Percentiles rank a stretch among this genome's conserved stretches.
These are phyloP conservation scores for Trichosporon inkin DNA, from an alignment of 1,284 basidiomycete species.

Conservation along the genomic window DNA sequence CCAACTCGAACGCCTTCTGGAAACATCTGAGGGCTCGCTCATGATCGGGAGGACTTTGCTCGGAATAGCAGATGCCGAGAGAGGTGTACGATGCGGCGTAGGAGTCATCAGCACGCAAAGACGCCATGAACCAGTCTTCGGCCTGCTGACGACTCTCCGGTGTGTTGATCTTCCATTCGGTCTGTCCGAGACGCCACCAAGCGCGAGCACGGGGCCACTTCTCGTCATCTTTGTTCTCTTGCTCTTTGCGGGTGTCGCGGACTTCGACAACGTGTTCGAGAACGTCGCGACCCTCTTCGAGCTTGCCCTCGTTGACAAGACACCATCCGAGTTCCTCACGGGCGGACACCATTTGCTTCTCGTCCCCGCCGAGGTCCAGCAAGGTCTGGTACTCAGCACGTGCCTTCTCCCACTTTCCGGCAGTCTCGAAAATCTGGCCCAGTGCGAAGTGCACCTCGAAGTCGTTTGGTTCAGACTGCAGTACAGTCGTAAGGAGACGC, in stretches of 20 bases:
- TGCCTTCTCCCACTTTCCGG: constrained; percentile 68
- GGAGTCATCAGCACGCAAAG: constrained; percentile 69
- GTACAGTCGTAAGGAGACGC: constrained; percentile 66
- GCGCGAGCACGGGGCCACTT: constrained; percentile 61
- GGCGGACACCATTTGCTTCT: constrained; percentile 60
- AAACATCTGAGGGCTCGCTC: constrained; percentile 90
- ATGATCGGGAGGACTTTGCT: constrained; percentile 69
- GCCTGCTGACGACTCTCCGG: constrained; percentile 57
- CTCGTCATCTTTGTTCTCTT: constrained; percentile 53
- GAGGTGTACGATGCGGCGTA: constrained; percentile 92
- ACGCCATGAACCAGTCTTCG: constrained; percentile 74
- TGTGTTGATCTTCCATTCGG: constrained; percentile 66
- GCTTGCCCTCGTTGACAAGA: constrained; percentile 58
- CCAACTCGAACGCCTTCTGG: constrained; percentile 97
- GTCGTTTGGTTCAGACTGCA: constrained; percentile 62
- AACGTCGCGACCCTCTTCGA: constrained; percentile 57
- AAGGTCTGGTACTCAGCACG: constrained; percentile 59
- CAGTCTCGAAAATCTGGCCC: constrained; percentile 67
- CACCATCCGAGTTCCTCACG: constrained; percentile 86
- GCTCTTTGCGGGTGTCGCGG: constrained; percentile 58
- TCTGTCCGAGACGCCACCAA: constrained; percentile 77
- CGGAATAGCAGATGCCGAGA: constrained; percentile 83
- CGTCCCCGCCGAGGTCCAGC: constrained; percentile 42
- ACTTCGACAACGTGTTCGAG: constrained; percentile 61
- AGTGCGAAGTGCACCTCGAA: constrained; percentile 66